Conservation (phyloP, 2,329 filamentous ascomycete genomes). For the Sporothrix dimorphospora region DNA sequence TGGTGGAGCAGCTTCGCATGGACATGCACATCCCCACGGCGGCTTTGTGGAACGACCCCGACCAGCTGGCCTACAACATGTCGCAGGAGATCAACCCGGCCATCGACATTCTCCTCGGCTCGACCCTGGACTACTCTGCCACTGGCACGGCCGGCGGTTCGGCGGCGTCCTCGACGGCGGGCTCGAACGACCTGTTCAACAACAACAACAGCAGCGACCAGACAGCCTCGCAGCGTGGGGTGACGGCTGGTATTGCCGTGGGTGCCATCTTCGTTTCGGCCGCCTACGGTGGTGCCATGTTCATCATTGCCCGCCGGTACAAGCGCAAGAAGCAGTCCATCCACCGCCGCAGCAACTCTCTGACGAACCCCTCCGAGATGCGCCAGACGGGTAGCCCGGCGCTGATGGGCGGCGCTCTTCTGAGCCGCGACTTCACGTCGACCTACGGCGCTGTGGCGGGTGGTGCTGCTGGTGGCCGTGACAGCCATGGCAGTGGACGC, state of each 20-base stretch:
- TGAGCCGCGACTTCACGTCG: conserved; percentile 58
- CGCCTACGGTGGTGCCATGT: conserved; percentile 93
- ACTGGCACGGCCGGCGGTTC: conserved; percentile 45
- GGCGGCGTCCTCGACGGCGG: conserved; percentile 38
- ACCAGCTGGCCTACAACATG: conserved; percentile 68
- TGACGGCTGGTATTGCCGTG: conserved; percentile 70
- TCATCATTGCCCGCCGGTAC: conserved; percentile 87
- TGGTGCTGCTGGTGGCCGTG: conserved; percentile 51
- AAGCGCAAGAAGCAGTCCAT: conserved; percentile 81
- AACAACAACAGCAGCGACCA: conserved; percentile 49
- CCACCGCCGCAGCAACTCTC: conserved; percentile 75
- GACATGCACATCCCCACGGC: conserved; percentile 74
- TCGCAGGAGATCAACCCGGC: conserved; percentile 82
- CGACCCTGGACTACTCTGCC: conserved; percentile 46
- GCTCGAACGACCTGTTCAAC: conserved; percentile 42
- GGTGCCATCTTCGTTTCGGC: conserved; percentile 78
- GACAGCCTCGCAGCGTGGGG: conserved; percentile 63
- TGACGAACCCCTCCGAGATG: conserved; percentile 64
- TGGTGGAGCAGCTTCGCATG: conserved; percentile 68
- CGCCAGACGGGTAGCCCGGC: conserved; percentile 59
- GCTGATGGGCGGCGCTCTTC: conserved; percentile 71
- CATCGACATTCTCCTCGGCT: conserved; percentile 66
- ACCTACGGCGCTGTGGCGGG: conserved; percentile 55
- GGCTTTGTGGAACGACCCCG: conserved; percentile 71
- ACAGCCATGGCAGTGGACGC: conserved; percentile 61